Evolutionary conservation across 192 early-diverging fungal species (phyloP).

Genomic region (Allomyces macrogynus): DNA sequence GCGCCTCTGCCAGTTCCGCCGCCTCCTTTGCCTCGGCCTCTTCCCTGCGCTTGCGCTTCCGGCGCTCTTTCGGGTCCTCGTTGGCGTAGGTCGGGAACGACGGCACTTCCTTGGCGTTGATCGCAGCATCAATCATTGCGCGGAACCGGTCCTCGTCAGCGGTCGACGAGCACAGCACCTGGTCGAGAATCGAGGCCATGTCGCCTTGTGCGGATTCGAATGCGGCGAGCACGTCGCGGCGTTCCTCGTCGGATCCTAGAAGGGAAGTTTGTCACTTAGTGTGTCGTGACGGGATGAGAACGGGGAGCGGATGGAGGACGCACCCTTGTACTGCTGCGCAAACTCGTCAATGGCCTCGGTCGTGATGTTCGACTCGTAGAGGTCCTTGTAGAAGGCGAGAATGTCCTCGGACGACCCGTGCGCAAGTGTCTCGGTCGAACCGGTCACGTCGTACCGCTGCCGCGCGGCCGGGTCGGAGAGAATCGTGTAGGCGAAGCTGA

Average conservation of each 20-base stretch:
- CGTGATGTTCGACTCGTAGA: not conserved
- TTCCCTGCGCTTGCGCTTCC: not conserved
- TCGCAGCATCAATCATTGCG: not conserved
- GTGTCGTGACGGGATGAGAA: not conserved
- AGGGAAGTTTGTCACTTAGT: not conserved
- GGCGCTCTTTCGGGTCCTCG: not conserved
- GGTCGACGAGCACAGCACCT: not conserved
- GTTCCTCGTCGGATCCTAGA: not conserved
- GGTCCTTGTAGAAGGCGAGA: not conserved
- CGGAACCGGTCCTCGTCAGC: not conserved
- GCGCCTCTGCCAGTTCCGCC: not conserved
- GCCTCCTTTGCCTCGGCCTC: not conserved
- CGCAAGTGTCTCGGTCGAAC: not conserved
- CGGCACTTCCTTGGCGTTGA: not conserved
- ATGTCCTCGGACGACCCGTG: not conserved
- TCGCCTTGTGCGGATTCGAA: not conserved
- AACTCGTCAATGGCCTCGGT: not conserved
- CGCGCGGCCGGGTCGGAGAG: not conserved
- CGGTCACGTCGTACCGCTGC: not conserved
- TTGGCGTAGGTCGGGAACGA: not conserved
- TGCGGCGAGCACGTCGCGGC: not conserved
- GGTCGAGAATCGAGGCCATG: not conserved
- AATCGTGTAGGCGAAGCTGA: not conserved
- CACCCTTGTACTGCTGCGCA: not conserved
- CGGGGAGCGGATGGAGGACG: not conserved